Conservation (phyloP, 208 protist species). For the Trichomonas gallinae region DNA sequence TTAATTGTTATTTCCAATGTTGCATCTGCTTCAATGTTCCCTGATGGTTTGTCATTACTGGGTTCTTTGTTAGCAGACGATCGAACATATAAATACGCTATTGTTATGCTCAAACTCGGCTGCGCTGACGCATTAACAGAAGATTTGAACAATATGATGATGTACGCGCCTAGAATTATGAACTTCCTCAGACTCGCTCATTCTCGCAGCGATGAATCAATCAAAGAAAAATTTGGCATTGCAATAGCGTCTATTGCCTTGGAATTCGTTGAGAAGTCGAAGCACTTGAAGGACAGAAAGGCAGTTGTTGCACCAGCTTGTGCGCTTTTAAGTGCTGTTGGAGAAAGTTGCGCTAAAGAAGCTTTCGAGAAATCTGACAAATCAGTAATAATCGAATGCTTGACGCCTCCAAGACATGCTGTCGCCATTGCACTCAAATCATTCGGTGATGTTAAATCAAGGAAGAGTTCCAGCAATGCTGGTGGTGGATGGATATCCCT, state of each 20-base stretch:
- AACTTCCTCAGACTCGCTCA: not conserved
- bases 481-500: not conserved
- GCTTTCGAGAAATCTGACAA: not conserved
- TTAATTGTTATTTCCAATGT: not conserved
- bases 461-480: not conserved
- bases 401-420: not conserved
- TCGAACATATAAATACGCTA: not conserved
- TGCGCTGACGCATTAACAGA: not conserved
- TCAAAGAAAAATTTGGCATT: not conserved
- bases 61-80: not conserved
- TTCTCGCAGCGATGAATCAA: not conserved
- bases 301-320: not conserved
- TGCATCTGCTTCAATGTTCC: not conserved
- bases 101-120: not conserved
- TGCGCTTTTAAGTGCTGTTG: not conserved
- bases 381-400: not conserved
- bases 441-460: not conserved
- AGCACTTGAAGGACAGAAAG: not conserved
- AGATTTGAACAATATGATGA: not conserved
- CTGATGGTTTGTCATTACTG: not conserved
- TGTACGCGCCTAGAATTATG: not conserved
- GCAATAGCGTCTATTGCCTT: not conserved
- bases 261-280: not conserved
- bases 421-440: not conserved
- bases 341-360: not conserved